phyloP scores from a whole-genome alignment of 257 asterid species.

The Rubia yunnanensis region DNA sequence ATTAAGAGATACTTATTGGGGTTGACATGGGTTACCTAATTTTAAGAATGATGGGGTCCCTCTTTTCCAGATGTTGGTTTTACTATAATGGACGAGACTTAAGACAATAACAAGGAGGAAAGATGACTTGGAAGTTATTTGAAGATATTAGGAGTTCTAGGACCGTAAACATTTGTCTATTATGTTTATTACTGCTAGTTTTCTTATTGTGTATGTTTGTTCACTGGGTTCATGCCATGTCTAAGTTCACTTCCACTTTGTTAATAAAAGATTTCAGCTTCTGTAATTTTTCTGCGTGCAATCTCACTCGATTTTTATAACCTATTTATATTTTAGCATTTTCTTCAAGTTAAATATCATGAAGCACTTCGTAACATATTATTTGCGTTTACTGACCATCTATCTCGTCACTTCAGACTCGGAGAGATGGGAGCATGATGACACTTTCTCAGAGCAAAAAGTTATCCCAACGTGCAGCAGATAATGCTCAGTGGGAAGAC shows the following conservation, averaged over 20 bases:
- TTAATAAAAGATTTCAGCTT: background rate
- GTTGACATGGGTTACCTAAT: background rate
- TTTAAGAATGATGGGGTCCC: background rate
- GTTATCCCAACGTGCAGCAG: conserved; percentile 90
- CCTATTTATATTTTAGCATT: background rate
- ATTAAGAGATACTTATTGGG: background rate
- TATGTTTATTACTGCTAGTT: background rate
- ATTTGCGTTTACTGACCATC: background rate
- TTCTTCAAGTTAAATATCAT: background rate
- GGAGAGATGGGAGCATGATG: conserved; percentile 93
- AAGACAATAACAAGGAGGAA: background rate
- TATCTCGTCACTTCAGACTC: conserved; percentile 37
- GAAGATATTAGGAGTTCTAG: background rate
- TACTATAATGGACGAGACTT: background rate
- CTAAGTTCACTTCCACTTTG: background rate
- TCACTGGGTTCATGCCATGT: background rate
- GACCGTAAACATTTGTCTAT: background rate
- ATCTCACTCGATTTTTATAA: background rate
- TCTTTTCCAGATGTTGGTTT: background rate
- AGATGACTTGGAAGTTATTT: background rate
- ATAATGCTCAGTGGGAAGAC: conserved; percentile 99
- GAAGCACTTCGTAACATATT: background rate
- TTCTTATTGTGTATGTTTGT: too few relatives aligned
- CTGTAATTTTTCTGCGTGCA: background rate
- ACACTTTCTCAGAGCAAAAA: conserved; percentile 92